Conservation (phyloP, 176 grass and related monocot genomes). For the Poa annua region DNA sequence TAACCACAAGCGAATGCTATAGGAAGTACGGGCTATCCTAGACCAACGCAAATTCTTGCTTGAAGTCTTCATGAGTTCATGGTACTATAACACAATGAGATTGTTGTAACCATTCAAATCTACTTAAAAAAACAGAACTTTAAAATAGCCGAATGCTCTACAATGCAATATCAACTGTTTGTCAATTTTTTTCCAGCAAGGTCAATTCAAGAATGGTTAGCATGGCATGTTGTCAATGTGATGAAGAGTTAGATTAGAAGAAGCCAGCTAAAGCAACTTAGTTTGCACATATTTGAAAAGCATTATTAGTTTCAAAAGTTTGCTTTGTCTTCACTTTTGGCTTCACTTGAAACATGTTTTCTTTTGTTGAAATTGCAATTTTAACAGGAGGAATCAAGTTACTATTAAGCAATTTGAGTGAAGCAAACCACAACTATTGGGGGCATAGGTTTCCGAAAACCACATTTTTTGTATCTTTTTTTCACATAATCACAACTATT, state of each 20-base stretch:
- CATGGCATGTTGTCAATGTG: background rate
- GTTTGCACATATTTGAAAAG: background rate
- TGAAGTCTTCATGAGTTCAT: background rate
- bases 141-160: background rate
- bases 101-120: background rate
- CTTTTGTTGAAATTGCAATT: background rate
- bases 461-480: too few relatives aligned
- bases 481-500: too few relatives aligned
- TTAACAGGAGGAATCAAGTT: background rate
- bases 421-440: too few relatives aligned
- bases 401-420: too few relatives aligned
- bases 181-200: background rate
- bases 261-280: constrained; percentile 20
- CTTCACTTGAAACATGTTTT: background rate
- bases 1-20: constrained; percentile 25
- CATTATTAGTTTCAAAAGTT: background rate
- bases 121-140: background rate
- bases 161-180: constrained; percentile 17
- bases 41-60: background rate
- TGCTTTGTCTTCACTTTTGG: background rate
- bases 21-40: background rate
- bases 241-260: constrained; percentile 15
- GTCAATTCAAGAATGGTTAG: constrained; percentile 31
- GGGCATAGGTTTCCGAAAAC: too few relatives aligned
- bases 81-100: background rate